phyloP scores from a whole-genome alignment of 495 filamentous ascomycete genomes.

The Penicillium waksmanii region DNA sequence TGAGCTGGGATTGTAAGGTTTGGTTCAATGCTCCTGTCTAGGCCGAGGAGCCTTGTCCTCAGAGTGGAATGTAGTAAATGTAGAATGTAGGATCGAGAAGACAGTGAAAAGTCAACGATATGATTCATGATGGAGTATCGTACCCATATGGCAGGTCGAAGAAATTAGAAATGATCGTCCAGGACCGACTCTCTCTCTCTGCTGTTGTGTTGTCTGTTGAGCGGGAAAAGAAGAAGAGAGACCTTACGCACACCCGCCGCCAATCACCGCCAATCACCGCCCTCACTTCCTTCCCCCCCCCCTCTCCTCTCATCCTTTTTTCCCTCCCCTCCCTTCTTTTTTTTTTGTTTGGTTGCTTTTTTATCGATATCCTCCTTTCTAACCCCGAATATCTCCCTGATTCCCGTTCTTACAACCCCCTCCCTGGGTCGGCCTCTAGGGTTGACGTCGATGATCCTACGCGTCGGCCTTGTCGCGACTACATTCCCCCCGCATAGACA shows the following conservation, averaged over 20 bases:
- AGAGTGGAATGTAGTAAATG: too few relatives aligned
- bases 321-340: constrained; percentile 9
- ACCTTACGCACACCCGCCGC: constrained; percentile 14
- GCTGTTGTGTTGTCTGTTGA: constrained; percentile 2
- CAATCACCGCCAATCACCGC: constrained; percentile 24
- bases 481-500: constrained; percentile 42
- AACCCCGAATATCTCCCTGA: constrained; percentile 1
- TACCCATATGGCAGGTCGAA: too few relatives aligned
- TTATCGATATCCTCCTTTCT: neutral
- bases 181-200: too few relatives aligned
- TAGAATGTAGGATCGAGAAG: too few relatives aligned
- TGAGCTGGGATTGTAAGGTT: neutral
- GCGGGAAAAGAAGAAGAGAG: constrained; percentile 8
- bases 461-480: constrained; percentile 43
- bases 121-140: too few relatives aligned
- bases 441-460: constrained; percentile 41
- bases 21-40: neutral
- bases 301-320: constrained; percentile 18
- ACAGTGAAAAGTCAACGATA: too few relatives aligned
- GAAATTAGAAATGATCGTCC: too few relatives aligned
- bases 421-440: constrained; percentile 32
- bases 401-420: neutral
- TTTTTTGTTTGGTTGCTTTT: constrained; percentile 13
- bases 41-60: too few relatives aligned
- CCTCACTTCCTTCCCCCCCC: constrained; percentile 18